Conservation (phyloP, 2,329 filamentous ascomycete genomes). For the Fusarium acutatum region DNA sequence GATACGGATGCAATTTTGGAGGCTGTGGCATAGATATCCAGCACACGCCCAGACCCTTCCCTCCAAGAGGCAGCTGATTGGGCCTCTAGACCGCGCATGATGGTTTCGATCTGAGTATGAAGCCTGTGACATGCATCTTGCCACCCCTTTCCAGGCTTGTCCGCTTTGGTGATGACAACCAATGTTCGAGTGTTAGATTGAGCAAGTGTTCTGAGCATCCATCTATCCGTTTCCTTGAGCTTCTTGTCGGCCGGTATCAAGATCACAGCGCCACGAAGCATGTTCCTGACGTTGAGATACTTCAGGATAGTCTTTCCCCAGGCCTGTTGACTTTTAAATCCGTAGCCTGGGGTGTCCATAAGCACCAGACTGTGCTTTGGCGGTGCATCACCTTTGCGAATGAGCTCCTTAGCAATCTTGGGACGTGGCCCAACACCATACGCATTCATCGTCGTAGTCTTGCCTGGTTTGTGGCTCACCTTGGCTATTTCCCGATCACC, state of each 20-base stretch:
- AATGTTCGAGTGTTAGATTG: constrained; percentile 55
- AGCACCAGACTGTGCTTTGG: constrained; percentile 59
- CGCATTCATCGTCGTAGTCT: constrained; percentile 64
- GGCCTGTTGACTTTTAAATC: constrained; percentile 53
- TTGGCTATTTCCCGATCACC: constrained; percentile 58
- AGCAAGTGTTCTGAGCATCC: constrained; percentile 58
- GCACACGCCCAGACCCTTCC: constrained; percentile 41
- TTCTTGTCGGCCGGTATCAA: constrained; percentile 63
- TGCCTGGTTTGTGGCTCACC: constrained; percentile 60
- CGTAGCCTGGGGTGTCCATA: constrained; percentile 62
- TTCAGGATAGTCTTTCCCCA: constrained; percentile 64
- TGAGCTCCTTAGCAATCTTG: constrained; percentile 38
- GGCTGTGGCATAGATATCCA: constrained; percentile 49
- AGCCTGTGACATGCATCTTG: constrained; percentile 38
- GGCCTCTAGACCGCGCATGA: constrained; percentile 38
- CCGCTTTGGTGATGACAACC: constrained; percentile 66
- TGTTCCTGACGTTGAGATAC: constrained; percentile 58
- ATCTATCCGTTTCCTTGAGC: constrained; percentile 57
- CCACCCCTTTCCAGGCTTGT: constrained; percentile 54
- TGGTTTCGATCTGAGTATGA: constrained; percentile 40
- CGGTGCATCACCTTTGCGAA: constrained; percentile 49
- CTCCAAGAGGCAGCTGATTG: constrained; percentile 41
- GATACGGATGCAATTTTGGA: constrained; percentile 47
- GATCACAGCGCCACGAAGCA: constrained; percentile 61
- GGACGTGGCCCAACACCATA: constrained; percentile 61